Base-by-base conservation (phyloP, 306 rosid species). In the Rubus idaeus region DNA sequence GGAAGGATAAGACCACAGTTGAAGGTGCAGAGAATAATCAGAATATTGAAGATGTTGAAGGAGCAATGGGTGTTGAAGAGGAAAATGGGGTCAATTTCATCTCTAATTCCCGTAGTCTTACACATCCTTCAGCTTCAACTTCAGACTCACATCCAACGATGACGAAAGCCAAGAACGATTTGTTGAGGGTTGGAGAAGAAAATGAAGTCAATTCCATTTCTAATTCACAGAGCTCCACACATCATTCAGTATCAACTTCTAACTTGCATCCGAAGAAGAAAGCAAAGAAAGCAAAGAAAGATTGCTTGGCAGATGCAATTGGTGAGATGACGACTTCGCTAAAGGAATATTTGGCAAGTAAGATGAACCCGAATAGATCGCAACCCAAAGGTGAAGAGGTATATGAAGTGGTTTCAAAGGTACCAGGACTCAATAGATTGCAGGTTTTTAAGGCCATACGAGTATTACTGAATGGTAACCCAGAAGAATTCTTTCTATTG, bases 341-440 rank as follows among this genome's bases (percentile, higher is more conserved):
- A 49, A 49, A 49, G 60, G 58, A 46, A 13, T 70, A 47, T 49
- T 49, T 8, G 16, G 74, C 60, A 70, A 70, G 74, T 16, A 39
- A 49, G 51, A 46, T 46, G 41, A 30, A 21, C 35, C 41, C 3
- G 23, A 55, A 55, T 20, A 55, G 61, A n/a, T 18, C 7, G 2
- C 39, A 68, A 13, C 73, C 51, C 42, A 23, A 8, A 45, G 56
- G 73, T 45, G 73, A 49, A 41, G 60, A 70, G 40, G 45, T 70
- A 70, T 37, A 12, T 49, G 60, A 14, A 4, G 60, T 70, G 44
- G 60, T 70, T 70, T 70, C 74, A 70, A 49, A 50, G 44, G n/a
- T 16, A 49, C 45, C 26, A 1, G 53, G 53, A 21, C 60, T 70
- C 44, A 70, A 17, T 26, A 70, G 11, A 70, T 49, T 50, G 42